Evolutionary conservation across 2,329 filamentous ascomycete genomes (phyloP), one percentile per base, ranked within the genome.

Genomic region (Teratosphaeria pseudoeucalypti): DNA sequence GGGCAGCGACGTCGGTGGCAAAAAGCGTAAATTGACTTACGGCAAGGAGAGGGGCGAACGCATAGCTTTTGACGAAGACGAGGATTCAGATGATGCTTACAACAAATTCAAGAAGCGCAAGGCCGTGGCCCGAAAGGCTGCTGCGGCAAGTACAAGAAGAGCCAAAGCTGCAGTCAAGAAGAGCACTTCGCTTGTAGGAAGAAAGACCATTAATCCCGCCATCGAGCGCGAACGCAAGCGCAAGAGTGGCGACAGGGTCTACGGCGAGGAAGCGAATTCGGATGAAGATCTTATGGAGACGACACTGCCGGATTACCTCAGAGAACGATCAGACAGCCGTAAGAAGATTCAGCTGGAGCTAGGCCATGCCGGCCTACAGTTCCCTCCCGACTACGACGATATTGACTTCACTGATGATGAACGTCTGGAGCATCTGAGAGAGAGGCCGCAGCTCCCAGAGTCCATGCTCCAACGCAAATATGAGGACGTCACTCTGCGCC

Each of bases 341-440:
- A 87, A 94, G 58, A 75, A 79, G 54, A 77, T 80, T n/a, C 77
- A 76, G 54, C 78, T 84, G 39, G 72, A 73, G 32, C 75, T 91
- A 54, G 83, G 85, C 60, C 82, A 87, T 58, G 83, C 82, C 6
- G 90, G 88, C 0, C 76, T 96, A 52, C 85, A 83, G 62, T 73
- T 95, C 2, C 90, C 94, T 0, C 94, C 94, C 0, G 82, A 83
- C 55, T 95, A 88, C 69, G 82, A 85, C 0, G 85, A 86, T 55
- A 79, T 96, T 16, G 80, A 88, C 10, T 92, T 96, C 64, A 88
- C 86, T 0, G 88, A 91, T 56, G 81, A 87, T 61, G 84, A 87
- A 57, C 75, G 76, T 5, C 71, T 87, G 34, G 83, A 82, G 61
- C 77, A 84, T 11, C 71, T 90, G 12, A 76, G 81, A 58, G 86